Percentiles rank a stretch among this genome's conserved stretches.
Conservation (phyloP, 306 rosid genomes). For the Benincasa hispida region DNA sequence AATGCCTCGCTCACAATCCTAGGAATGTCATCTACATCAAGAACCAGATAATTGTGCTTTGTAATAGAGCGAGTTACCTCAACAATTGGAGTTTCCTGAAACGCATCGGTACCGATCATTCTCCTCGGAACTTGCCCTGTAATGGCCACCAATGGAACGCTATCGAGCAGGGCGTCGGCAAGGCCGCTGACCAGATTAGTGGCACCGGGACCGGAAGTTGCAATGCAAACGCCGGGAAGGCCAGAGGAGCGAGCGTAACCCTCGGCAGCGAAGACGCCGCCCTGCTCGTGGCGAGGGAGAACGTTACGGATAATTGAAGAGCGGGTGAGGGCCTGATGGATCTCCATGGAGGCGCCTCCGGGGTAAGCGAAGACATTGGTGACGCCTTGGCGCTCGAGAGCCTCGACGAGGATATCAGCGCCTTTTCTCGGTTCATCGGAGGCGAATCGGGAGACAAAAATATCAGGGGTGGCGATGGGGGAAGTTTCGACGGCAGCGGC, state of each 20-base stretch:
- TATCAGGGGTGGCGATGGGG: neutral
- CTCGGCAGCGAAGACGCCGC: constrained; percentile 80
- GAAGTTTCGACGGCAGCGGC: neutral
- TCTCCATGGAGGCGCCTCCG: constrained; percentile 93
- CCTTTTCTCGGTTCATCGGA: constrained; percentile 56
- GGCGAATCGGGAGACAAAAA: constrained; percentile 30
- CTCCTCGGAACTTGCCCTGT: constrained; percentile 84
- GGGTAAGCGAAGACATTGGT: constrained; percentile 77
- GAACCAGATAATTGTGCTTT: constrained; percentile 80
- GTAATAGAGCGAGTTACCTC: constrained; percentile 86
- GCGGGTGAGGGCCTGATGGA: constrained; percentile 91
- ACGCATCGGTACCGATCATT: constrained; percentile 92
- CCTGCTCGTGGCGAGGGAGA: constrained; percentile 90
- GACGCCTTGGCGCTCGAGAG: constrained; percentile 74
- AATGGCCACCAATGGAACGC: constrained; percentile 63
- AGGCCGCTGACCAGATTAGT: constrained; percentile 81
- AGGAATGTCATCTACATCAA: constrained; percentile 84
- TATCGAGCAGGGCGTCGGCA: constrained; percentile 67
- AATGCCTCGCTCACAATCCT: constrained; percentile 60
- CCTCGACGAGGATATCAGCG: constrained; percentile 79
- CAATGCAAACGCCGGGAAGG: constrained; percentile 69
- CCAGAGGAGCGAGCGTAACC: constrained; percentile 85
- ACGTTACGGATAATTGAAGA: constrained; percentile 45
- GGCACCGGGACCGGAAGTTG: constrained; percentile 95
- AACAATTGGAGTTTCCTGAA: constrained; percentile 84